Conservation (phyloP, 441 rosid genomes). For the Geranium incanum region DNA sequence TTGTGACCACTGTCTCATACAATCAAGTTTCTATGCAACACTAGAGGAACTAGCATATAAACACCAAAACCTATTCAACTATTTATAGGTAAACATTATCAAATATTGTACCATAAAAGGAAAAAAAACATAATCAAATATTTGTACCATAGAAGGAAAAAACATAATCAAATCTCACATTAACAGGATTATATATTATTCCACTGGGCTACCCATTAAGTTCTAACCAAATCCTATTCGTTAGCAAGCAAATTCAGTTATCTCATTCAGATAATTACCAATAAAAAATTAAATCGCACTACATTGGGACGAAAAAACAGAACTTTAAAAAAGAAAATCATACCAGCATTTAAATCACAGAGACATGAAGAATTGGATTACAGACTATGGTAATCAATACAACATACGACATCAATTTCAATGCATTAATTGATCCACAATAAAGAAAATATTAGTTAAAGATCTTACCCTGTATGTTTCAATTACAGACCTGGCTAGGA, state of each 20-base stretch:
- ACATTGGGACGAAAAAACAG: neutral
- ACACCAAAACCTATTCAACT: slow-evolving; percentile 7
- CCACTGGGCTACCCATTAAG: neutral
- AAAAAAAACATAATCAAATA: neutral
- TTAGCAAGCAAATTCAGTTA: neutral
- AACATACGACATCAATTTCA: neutral
- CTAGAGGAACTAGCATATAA: neutral
- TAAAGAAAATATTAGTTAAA: neutral
- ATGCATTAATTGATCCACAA: neutral
- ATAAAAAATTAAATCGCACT: neutral
- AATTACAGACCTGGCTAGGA: neutral
- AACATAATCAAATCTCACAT: neutral
- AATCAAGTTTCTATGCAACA: slow-evolving; percentile 2
- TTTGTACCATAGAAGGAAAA: neutral
- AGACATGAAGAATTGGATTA: slow-evolving; percentile 1
- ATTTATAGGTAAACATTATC: neutral
- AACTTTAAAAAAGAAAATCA: neutral
- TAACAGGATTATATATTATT: neutral
- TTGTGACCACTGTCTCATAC: neutral
- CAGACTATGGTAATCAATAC: neutral
- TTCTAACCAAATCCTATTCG: neutral
- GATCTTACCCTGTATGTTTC: neutral
- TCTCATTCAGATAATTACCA: neutral
- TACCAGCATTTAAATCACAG: neutral
- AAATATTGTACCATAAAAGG: neutral